Conservation (phyloP, 176 grass and related monocot genomes). For the Oryza officinalis region DNA sequence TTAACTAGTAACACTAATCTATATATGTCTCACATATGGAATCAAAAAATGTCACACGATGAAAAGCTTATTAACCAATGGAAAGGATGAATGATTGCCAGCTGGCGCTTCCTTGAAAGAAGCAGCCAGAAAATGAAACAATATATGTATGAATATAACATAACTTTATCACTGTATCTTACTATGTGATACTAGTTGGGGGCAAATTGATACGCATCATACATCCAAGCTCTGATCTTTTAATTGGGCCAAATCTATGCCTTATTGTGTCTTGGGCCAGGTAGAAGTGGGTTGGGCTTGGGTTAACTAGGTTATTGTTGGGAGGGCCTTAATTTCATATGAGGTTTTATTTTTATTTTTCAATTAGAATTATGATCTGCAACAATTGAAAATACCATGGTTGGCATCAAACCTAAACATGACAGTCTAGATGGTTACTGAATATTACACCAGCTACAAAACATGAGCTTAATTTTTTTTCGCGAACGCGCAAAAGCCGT, state of each 20-base stretch:
- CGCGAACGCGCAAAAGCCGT: no score
- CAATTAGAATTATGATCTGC: no score
- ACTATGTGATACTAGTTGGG: background rate
- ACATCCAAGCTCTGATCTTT: background rate
- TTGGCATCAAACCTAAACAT: background rate
- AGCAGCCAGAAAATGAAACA: background rate
- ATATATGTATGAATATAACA: background rate
- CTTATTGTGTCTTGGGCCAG: background rate
- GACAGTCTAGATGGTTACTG: background rate
- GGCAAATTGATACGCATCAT: background rate
- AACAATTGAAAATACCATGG: background rate
- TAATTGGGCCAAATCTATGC: background rate
- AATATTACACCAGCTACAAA: background rate
- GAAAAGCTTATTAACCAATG: no score
- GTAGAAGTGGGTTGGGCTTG: background rate
- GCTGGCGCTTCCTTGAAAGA: no score
- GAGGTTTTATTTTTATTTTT: background rate
- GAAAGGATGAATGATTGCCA: no score
- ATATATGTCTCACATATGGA: no score
- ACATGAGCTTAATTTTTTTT: background rate
- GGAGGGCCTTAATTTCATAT: background rate
- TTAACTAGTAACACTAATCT: background rate
- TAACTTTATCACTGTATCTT: background rate
- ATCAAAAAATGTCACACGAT: background rate
- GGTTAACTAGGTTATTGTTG: background rate